Base-by-base conservation (phyloP, 768 basidiomycete species). In the Floccularia luteovirens region DNA sequence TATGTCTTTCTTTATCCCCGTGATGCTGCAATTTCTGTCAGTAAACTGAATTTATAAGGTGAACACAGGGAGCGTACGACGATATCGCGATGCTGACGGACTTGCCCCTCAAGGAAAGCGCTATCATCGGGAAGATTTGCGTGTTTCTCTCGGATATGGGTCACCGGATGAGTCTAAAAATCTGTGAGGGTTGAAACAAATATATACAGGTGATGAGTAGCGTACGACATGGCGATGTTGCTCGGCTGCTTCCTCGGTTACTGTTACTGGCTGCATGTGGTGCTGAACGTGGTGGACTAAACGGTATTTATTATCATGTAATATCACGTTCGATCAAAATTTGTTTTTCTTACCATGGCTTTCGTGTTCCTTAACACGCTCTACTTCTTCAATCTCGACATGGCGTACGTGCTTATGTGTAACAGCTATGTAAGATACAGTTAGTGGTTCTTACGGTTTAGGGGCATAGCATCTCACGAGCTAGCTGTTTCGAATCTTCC, bases 231-330 rank as follows among this genome's bases (percentile, higher is more conserved):
- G 51, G 33, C 42, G 48, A 21, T 49, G 47, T 22, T 52, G 43
- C 38, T 63, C 63, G 1, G 50, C 36, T 23, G 54, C 31, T 14
- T 50, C 45, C 27, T 61, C 57, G 0, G 46, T 43, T 1, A 57
- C 53, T 3, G 52, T 41, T 7, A 64, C 49, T 2, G 63, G 64
- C 31, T 63, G 61, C 1, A 54, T 57, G 46, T 66, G 63, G 36
- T 66, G 59, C 38, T 64, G 63, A 10, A 66, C 48, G 25, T 63
- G 63, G 43, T 66, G 64, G 24, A 62, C 63, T 63, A 22, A 2
- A 11, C 16, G 27, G 11, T 4, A 38, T 31, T 21, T 41, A 14
- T n/a, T n/a, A n/a, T n/a, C n/a, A 27, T 22, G 20, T 6, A 25
- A 20, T 19, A 6, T 16, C 1, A 19, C 10, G 11, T 16, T 12